phyloP scores from a whole-genome alignment of 306 rosid genomes.

The Pueraria montana region DNA sequence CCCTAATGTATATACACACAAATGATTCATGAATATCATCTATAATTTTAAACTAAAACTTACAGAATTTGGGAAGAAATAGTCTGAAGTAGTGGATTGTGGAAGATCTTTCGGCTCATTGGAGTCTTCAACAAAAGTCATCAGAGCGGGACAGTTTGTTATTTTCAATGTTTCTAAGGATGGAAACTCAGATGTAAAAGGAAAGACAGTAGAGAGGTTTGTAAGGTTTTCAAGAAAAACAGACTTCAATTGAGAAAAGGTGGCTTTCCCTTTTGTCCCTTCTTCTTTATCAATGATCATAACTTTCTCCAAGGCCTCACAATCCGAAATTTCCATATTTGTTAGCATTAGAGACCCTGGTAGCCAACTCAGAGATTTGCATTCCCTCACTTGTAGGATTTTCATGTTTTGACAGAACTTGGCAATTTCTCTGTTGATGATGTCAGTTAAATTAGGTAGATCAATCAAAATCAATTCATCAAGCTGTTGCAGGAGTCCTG shows the following conservation, averaged over 20 bases:
- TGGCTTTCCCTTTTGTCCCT: too few species aligned
- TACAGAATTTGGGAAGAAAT: not conserved
- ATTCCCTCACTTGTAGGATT: not conserved
- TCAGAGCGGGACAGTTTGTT: too few species aligned
- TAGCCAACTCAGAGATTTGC: not conserved
- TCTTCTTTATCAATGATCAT: too few species aligned
- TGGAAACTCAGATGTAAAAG: not conserved
- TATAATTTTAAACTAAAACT: not conserved
- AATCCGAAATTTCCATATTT: not conserved
- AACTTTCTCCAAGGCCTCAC: too few species aligned
- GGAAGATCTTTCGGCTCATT: not conserved
- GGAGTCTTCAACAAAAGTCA: not conserved
- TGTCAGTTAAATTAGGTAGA: not conserved
- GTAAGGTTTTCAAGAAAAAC: too few species aligned
- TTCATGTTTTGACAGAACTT: not conserved
- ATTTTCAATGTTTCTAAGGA: not conserved
- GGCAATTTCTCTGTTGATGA: not conserved
- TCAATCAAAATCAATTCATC: not conserved
- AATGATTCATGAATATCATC: not conserved
- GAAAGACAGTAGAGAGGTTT: too few species aligned
- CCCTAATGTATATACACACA: not conserved
- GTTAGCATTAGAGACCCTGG: not conserved
- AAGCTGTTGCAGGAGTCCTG: not conserved
- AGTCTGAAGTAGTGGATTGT: not conserved
- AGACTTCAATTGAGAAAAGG: too few species aligned